phyloP scores from a whole-genome alignment of 495 filamentous ascomycete species.

The Xylaria intraflava region DNA sequence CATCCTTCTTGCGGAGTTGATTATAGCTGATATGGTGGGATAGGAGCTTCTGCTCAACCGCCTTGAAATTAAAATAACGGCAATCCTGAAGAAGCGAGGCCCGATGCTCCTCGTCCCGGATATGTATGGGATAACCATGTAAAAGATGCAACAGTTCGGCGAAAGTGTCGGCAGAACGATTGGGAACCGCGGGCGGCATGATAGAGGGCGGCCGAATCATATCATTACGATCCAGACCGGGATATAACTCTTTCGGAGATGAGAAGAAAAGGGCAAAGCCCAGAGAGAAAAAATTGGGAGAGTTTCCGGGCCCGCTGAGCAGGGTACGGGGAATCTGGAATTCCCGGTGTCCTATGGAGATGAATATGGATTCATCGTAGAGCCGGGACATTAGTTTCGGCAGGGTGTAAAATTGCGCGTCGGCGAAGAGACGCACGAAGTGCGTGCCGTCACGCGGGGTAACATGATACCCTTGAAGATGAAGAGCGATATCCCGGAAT shows the following conservation, averaged over 20 bases:
- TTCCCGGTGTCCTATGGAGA: slow-evolving; percentile 74
- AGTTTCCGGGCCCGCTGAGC: slow-evolving; percentile 77
- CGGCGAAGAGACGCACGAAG: slow-evolving; percentile 88
- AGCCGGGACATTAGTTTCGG: slow-evolving; percentile 87
- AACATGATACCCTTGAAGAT: slow-evolving; percentile 92
- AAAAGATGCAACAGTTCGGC: slow-evolving; percentile 76
- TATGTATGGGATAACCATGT: slow-evolving; percentile 78
- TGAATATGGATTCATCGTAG: slow-evolving; percentile 89
- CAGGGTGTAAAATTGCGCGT: slow-evolving; percentile 92
- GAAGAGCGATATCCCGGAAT: slow-evolving; percentile 81
- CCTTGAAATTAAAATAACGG: slow-evolving; percentile 87
- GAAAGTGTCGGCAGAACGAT: slow-evolving; percentile 73
- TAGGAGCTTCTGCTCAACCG: slow-evolving; percentile 82
- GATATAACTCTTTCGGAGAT: slow-evolving; percentile 72
- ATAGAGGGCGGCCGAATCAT: slow-evolving; percentile 90
- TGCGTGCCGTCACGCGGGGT: slow-evolving; percentile 73
- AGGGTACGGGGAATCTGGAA: slow-evolving; percentile 89
- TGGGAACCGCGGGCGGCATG: slow-evolving; percentile 71
- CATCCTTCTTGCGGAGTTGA: slow-evolving; percentile 53
- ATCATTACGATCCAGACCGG: slow-evolving; percentile 69
- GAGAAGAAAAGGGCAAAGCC: slow-evolving; percentile 88
- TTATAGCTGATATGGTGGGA: slow-evolving; percentile 74
- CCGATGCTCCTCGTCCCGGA: slow-evolving; percentile 72
- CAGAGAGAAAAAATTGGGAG: slow-evolving; percentile 91
- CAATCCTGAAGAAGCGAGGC: slow-evolving; percentile 76